Evolutionary conservation across 1,284 basidiomycete genomes (phyloP).

Genomic region (Cryptococcus sp.): DNA sequence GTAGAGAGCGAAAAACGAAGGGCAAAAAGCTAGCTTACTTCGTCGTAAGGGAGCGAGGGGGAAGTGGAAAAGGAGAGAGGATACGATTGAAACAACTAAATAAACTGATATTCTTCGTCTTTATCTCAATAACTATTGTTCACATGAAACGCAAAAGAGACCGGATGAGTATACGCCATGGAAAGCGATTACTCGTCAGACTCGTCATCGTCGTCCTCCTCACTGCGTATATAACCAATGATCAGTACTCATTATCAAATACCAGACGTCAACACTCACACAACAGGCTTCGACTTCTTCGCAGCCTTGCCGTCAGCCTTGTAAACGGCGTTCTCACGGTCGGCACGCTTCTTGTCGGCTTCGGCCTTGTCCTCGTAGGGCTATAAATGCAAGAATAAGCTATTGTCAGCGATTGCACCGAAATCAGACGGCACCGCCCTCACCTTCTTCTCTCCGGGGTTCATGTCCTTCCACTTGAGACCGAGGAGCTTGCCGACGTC

Average conservation of each 20-base stretch:
- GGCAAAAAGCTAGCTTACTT: neutral
- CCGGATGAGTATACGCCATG: no score
- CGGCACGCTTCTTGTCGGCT: constrained; percentile 74
- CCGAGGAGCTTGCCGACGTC: constrained; percentile 85
- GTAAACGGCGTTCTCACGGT: constrained; percentile 59
- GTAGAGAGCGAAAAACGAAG: constrained; percentile 1
- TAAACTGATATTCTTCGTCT: neutral
- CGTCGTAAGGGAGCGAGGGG: no score
- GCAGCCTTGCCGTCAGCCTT: constrained; percentile 55
- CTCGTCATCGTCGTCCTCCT: constrained; percentile 37
- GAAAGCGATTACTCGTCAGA: constrained; percentile 20
- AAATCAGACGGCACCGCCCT: constrained; percentile 20
- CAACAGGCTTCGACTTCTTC: constrained; percentile 23
- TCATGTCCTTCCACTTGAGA: constrained; percentile 86
- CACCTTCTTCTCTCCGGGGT: constrained; percentile 81
- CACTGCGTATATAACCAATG: constrained; percentile 5
- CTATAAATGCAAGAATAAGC: constrained; percentile 52
- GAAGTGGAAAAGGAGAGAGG: no score
- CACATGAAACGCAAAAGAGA: no score
- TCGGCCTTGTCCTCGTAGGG: constrained; percentile 88
- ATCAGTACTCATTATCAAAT: neutral
- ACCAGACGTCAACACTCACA: constrained; percentile 12
- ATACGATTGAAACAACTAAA: no score
- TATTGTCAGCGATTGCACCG: neutral
- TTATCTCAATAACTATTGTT: neutral